Base-by-base conservation (phyloP, 257 asterid genomes). In the Solanum peruvianum region DNA sequence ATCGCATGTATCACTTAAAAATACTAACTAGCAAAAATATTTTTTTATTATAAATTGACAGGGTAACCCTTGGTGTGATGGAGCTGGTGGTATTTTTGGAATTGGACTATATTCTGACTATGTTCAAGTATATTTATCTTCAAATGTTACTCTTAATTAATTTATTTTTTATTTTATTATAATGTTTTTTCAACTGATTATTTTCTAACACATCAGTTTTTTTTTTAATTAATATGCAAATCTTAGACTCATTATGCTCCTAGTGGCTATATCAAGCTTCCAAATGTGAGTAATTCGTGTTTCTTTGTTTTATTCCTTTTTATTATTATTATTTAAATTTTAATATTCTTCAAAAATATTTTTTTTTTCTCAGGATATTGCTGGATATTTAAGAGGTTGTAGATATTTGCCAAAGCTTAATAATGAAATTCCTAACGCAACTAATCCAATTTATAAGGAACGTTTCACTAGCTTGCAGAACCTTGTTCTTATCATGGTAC, bases 401-500 rank as follows among this genome's bases (percentile, higher is more conserved):
- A 84, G 83, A 35, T 89, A 84, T 56, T 83, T 89, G 14, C 91
- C 91, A 23, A 87, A 67, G 70, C 87, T 87, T 2, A 89, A 89
- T 76, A 89, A 89, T 67, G 91, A 89, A 84, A 66, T 87, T 78
- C 64, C 82, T 11, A 37, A 12, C 20, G 83, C 62, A 13, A 87
- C 86, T 47, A 89, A 84, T 69, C 39, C 88, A 2, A 69, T 67
- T 42, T 87, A 84, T 70, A 89, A 87, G 86, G 45, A 87, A 78
- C 81, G 89, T 77, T 89, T 89, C 29, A 87, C 67, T 58, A 86
- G 91, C 41, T 72, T 89, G 20, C 52, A 89, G 49, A 87, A 87
- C 75, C 87, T 89, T 67, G 89, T 89, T 18, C 91, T 89, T 71
- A 87, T 89, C 82, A 89, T 87, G 89, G 91, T 89, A 82, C 21